Evolutionary conservation across 805 yeast genomes (phyloP).

Genomic region (Suhomyces kilbournensis): DNA sequence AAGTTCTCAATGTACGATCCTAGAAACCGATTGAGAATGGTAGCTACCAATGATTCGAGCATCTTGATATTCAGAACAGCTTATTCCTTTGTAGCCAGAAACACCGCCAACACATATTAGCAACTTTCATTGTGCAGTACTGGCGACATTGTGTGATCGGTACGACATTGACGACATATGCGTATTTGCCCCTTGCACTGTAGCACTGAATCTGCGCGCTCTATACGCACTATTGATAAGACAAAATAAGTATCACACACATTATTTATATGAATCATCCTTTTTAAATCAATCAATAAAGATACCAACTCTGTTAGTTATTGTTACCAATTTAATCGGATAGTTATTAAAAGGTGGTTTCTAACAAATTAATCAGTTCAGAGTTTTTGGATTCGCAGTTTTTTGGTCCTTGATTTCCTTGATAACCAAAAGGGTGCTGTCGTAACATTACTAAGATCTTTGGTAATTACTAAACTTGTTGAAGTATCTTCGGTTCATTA

Average conservation of each 20-base stretch:
- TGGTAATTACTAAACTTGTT: neutral
- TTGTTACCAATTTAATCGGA: neutral
- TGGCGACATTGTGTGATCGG: neutral
- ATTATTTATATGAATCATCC: neutral
- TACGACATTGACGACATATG: neutral
- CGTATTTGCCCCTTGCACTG: neutral
- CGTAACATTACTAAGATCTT: neutral
- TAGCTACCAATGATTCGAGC: conserved; percentile 68
- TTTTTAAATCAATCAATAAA: neutral
- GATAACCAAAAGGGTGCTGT: neutral
- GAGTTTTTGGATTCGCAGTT: neutral
- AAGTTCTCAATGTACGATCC: conserved; percentile 88
- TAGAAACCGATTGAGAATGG: conserved; percentile 55
- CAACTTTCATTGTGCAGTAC: conserved; percentile 1
- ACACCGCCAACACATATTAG: neutral
- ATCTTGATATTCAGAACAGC: conserved; percentile 22
- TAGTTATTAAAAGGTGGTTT: neutral
- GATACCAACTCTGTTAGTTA: neutral
- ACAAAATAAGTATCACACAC: neutral
- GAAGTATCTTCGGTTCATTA: neutral
- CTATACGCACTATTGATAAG: neutral
- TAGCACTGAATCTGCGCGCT: neutral
- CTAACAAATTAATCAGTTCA: neutral
- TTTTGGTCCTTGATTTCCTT: neutral
- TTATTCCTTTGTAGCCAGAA: neutral